Base-by-base conservation (phyloP, 345 rosid species). In the Eucalyptus tenuipes region DNA sequence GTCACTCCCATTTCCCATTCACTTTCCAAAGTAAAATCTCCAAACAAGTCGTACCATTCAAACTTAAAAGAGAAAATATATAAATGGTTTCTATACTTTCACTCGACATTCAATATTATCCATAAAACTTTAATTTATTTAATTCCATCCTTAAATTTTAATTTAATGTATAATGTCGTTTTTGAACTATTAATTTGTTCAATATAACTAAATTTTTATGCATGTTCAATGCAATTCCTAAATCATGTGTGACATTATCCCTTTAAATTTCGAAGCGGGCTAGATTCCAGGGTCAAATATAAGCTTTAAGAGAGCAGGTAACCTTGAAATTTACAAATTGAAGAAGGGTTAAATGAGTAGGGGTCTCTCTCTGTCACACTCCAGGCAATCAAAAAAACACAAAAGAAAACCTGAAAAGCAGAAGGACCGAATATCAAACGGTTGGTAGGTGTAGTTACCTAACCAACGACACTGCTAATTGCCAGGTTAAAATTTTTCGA, bases 131-230 rank as follows among this genome's bases (percentile, higher is more conserved):
- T 20, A 40, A 75, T 40, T 75, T 20, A 20, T 75, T 20, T 1
- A 11, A 75, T 1, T 1, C 0, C 0, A 1, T 75, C 0, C 1
- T 5, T 6, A 20, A 40, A 75, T 2, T 40, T 75, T 40, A 9
- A 71, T 6, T 5, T 3, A 68, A 15, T 15, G 4, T 15, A 4
- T 31, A 66, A 66, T 15, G 1, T 8, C 0, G 1, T 33, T 68
- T 8, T 7, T 0, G 1, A 31, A 15, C 0, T 66, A 31, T 31
- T 66, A 66, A 16, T 31, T 0, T 31, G 5, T 3, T 66, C 5
- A 31, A 31, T 16, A 9, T 66, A 16, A n/a, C 7, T 14, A 18
- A 71, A 33, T 4, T 31, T 68, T 0, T 4, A 31, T 16, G 18
- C 7, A 17, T 33, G 10, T 33, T 18, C 4, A 68, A 2, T 68